phyloP scores from a whole-genome alignment of 148 eudicot species.

The Spergularia bocconei region DNA sequence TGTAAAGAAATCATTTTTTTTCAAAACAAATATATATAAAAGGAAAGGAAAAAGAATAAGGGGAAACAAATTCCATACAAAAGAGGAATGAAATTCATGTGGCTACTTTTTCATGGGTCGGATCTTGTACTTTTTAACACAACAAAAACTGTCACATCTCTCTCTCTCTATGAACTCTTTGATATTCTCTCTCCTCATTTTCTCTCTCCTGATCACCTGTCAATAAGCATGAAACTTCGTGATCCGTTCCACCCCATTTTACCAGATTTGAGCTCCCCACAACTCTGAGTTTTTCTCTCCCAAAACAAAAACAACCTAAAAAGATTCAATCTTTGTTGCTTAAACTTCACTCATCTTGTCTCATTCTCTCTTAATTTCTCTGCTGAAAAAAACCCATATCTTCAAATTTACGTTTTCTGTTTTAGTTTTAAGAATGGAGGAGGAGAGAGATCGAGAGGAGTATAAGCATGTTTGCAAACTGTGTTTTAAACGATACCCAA shows the following conservation, averaged over 20 bases:
- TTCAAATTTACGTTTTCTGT: background rate
- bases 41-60: background rate
- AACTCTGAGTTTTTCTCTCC: background rate
- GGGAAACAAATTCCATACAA: background rate
- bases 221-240: constrained; percentile 43
- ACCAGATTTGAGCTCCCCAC: constrained; percentile 41
- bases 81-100: constrained; percentile 37
- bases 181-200: constrained; percentile 1
- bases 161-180: constrained; percentile 13
- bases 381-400: background rate
- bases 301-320: background rate
- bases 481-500: constrained; percentile 57
- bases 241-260: constrained; percentile 46
- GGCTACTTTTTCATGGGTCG: constrained; percentile 45
- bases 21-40: background rate
- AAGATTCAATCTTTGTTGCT: constrained; percentile 14
- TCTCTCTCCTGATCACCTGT: constrained; percentile 34
- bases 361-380: background rate
- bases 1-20: no score
- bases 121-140: constrained; percentile 40
- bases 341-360: background rate
- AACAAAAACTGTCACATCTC: constrained; percentile 49
- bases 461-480: constrained; percentile 57
- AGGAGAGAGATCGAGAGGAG: constrained; percentile 38
- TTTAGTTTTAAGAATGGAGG: constrained; percentile 32